Base-by-base conservation (phyloP, 163 green algal species). In the Coccomyxa subellipsoidea region DNA sequence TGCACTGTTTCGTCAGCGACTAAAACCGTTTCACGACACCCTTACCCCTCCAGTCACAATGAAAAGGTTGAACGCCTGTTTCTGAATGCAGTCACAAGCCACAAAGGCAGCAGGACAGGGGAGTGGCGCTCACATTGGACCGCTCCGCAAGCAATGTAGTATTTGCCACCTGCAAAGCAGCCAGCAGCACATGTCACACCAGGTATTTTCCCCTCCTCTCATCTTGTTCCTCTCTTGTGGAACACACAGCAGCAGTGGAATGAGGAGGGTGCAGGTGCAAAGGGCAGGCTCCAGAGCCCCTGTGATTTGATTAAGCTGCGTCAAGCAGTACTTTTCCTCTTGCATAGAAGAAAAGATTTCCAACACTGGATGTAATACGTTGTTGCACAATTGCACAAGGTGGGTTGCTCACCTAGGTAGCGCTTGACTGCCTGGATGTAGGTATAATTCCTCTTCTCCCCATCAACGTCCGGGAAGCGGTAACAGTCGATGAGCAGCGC, bases 401-500 rank as follows among this genome's bases (percentile, higher is more conserved):
- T n/a, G n/a, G n/a, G 66, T 23, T 10, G 1, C 29, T 36, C 66
- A 84, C 83, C 80, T 69, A 87, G 79, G 66, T 84, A 81, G 76
- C 32, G 32, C n/a, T 18, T 54, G 5, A 87, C 83, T 35, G 83
- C 83, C 40, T 78, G 72, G 23, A 78, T 75, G 69, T 88, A 82
- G 2, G 82, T 88, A 72, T 91, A 93, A 4, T 87, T 88, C 9
- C 88, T 78, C 66, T 85, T 69, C 0, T 83, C 82, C 25, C 81
- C 84, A 5, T 87, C 54, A 4, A 85, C 38, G 25, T 88, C 40
- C 23, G 75, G 75, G 9, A 54, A 69, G 29, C 83, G 75, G 82
- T 87, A 88, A 0, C 80, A 69, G 18, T 92, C 86, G 0, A 78
- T 79, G 38, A 93, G 86, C 77, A 93, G 76, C 15, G 47, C 21